Conservation (phyloP, 169 alveolate genomes). For the Babesia ovis region DNA sequence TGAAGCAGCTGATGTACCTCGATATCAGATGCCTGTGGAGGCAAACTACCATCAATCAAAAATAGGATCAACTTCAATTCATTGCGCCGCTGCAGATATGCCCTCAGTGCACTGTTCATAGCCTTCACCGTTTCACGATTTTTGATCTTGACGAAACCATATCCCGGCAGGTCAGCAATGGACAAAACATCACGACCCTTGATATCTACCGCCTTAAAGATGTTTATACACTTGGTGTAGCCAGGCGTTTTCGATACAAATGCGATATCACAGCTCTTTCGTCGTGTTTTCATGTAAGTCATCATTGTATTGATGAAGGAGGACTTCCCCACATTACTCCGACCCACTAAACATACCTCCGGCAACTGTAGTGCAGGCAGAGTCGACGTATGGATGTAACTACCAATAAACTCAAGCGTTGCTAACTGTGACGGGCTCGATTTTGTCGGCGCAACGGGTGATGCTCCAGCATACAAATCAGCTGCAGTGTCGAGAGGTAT, state of each 20-base stretch:
- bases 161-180: conserved; percentile 66
- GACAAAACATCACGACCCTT: conserved; percentile 58
- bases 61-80: conserved; percentile 63
- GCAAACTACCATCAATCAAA: conserved; percentile 58
- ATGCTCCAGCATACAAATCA: conserved; percentile 50
- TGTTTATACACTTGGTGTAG: conserved; percentile 66
- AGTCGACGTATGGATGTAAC: conserved; percentile 62
- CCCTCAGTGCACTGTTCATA: conserved; percentile 64
- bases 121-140: conserved; percentile 50
- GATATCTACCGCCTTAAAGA: conserved; percentile 62
- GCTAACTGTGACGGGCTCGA: conserved; percentile 21
- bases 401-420: conserved; percentile 59
- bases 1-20: conserved; percentile 35
- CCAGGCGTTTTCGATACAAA: conserved; percentile 70
- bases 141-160: conserved; percentile 56
- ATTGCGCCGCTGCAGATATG: conserved; percentile 61
- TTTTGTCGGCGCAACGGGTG: conserved; percentile 26
- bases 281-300: conserved; percentile 47
- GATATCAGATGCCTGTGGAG: conserved; percentile 39
- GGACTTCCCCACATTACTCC: conserved; percentile 70
- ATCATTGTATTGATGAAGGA: conserved; percentile 67
- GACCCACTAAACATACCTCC: conserved; percentile 64
- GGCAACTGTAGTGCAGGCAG: conserved; percentile 53
- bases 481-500: conserved; percentile 60
- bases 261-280: conserved; percentile 58